These are phyloP conservation scores for Nemania sp. DNA, from an alignment of 2,329 filamentous ascomycete species.

Conservation along the genomic window DNA sequence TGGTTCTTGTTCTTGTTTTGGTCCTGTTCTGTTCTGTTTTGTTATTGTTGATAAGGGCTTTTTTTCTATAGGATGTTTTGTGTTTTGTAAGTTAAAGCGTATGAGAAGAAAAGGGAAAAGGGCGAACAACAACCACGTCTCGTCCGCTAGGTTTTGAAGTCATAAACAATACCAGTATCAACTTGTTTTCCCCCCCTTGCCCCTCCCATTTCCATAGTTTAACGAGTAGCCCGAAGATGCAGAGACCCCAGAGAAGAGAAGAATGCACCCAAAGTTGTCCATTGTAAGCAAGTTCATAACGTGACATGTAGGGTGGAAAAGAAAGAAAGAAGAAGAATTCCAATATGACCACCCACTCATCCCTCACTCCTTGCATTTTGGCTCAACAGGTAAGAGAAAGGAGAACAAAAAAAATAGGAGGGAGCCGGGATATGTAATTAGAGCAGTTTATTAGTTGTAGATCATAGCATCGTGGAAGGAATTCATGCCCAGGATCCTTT, in stretches of 20 bases:
- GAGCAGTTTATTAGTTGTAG: not conserved
- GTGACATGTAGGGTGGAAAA: slow-evolving; percentile 15
- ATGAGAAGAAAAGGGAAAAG: not conserved
- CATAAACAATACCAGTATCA: slow-evolving; percentile 11
- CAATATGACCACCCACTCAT: slow-evolving; percentile 9
- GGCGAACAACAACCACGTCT: not conserved
- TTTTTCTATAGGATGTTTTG: slow-evolving; percentile 15
- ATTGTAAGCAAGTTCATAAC: slow-evolving; percentile 21
- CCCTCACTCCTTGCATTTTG: slow-evolving; percentile 7
- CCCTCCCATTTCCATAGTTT: slow-evolving; percentile 2
- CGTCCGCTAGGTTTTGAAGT: not conserved
- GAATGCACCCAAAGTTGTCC: slow-evolving; percentile 16
- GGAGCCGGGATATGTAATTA: slow-evolving; percentile 15
- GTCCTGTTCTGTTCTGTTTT: not conserved
- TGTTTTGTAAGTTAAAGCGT: slow-evolving; percentile 19
- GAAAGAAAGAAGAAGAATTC: slow-evolving; percentile 13
- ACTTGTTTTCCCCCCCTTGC: not conserved
- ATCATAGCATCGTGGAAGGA: slow-evolving; percentile 18
- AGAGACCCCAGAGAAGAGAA: not conserved
- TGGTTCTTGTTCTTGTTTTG: not conserved
- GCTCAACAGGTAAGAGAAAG: slow-evolving; percentile 1
- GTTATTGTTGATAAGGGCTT: slow-evolving; percentile 12
- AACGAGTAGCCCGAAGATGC: slow-evolving; percentile 14
- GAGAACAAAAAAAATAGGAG: not conserved
- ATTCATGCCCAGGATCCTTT: slow-evolving; percentile 3